A percentile compares a stretch with the other conserved stretches of the same genome.
phyloP scores from a whole-genome alignment of 2,329 filamentous ascomycete species.

The Leptodontidium sp. region DNA sequence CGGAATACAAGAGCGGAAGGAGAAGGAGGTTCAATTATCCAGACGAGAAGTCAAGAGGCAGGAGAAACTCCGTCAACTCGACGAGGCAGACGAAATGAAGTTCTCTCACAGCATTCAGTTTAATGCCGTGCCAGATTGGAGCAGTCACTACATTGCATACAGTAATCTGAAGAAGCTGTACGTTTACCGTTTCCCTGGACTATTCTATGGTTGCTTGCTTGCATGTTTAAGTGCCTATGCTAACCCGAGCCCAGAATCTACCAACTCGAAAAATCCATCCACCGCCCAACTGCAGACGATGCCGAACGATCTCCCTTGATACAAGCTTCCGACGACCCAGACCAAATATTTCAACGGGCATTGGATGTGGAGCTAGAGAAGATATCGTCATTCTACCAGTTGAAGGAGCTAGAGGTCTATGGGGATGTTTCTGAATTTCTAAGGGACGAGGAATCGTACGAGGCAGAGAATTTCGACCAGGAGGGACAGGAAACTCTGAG shows the following conservation, averaged over 20 bases:
- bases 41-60: conserved; percentile 54
- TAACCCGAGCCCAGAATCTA: conserved; percentile 74
- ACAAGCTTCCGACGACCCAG: conserved; percentile 71
- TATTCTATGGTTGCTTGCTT: neutral
- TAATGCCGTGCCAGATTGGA: conserved; percentile 99
- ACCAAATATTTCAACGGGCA: conserved; percentile 81
- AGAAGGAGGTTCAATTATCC: conserved; percentile 22
- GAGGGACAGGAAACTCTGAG: conserved; percentile 47
- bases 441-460: conserved; percentile 74
- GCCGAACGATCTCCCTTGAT: conserved; percentile 88
- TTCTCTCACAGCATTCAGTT: conserved; percentile 99
- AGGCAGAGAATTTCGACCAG: conserved; percentile 48
- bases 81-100: conserved; percentile 91
- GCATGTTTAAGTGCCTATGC: neutral
- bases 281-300: conserved; percentile 70
- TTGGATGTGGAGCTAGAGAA: conserved; percentile 93
- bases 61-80: conserved; percentile 74
- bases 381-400: conserved; percentile 86
- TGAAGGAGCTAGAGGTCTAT: conserved; percentile 89
- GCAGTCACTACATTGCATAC: conserved; percentile 96
- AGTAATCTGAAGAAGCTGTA: conserved; percentile 99
- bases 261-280: conserved; percentile 84
- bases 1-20: conserved; percentile 27
- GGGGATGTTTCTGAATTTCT: conserved; percentile 82
- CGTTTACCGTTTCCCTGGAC: conserved; percentile 47